phyloP scores from a whole-genome alignment of 441 rosid genomes.

The Brassica hybrid region DNA sequence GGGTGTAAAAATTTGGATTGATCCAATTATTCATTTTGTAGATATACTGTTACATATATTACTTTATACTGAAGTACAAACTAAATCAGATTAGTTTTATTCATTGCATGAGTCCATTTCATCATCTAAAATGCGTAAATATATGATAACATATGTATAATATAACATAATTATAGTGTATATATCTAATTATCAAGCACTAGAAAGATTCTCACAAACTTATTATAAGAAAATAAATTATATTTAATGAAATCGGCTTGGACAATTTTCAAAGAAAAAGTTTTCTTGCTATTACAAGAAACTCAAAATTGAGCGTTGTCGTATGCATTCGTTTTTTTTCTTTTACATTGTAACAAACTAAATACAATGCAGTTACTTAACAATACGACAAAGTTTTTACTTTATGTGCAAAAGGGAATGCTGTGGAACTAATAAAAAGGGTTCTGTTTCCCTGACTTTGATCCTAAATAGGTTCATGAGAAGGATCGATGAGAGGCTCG shows the following conservation, averaged over 20 bases:
- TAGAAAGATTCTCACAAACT: slow-evolving; percentile 6
- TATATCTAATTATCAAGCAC: not conserved
- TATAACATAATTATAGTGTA: not conserved
- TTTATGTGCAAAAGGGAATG: not conserved
- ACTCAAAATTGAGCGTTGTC: not conserved
- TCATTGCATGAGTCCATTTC: no score
- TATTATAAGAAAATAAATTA: not conserved
- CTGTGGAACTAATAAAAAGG: slow-evolving; percentile 16
- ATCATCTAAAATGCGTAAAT: not conserved
- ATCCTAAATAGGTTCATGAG: slow-evolving; percentile 61
- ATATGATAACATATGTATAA: not conserved
- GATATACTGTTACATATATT: no score
- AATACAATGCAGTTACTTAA: not conserved
- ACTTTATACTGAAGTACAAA: no score
- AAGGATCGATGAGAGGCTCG: slow-evolving; percentile 59
- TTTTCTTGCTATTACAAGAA: slow-evolving; percentile 7
- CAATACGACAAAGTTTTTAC: not conserved
- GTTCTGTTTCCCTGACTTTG: slow-evolving; percentile 21
- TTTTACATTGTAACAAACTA: not conserved
- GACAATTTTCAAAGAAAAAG: not conserved
- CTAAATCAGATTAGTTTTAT: no score
- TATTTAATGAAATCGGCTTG: not conserved
- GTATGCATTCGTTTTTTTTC: not conserved
- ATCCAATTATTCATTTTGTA: no score
- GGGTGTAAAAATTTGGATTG: no score